Evolutionary conservation across 805 yeast genomes (phyloP).

Genomic region (Metschnikowia santaceciliae): DNA sequence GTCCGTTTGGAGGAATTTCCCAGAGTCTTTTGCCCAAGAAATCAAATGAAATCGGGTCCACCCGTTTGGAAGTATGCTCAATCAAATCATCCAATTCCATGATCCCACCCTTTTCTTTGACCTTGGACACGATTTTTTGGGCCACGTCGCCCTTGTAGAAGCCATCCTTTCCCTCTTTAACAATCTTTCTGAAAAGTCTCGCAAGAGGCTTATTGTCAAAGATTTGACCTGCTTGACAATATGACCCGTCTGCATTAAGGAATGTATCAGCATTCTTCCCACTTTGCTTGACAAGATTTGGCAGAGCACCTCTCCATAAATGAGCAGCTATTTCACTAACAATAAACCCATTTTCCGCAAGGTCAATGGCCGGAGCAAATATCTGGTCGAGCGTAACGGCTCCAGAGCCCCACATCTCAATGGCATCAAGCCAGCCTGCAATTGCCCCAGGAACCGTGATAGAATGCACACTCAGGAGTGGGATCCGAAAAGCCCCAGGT

Average conservation of each 20-base stretch:
- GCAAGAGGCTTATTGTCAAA: slow-evolving; percentile 54
- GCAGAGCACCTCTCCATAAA: slow-evolving; percentile 44
- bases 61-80: slow-evolving; percentile 55
- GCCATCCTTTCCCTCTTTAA: slow-evolving; percentile 55
- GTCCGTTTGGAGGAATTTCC: slow-evolving; percentile 86
- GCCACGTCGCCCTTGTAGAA: slow-evolving; percentile 74
- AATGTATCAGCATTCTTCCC: slow-evolving; percentile 21
- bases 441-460: slow-evolving; percentile 77
- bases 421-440: slow-evolving; percentile 75
- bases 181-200: slow-evolving; percentile 47
- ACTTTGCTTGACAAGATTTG: slow-evolving; percentile 36
- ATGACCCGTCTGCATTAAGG: slow-evolving; percentile 13
- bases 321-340: slow-evolving; percentile 56
- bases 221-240: slow-evolving; percentile 28
- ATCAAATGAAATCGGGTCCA: slow-evolving; percentile 58
- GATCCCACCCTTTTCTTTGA: slow-evolving; percentile 52
- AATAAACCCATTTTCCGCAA: slow-evolving; percentile 67
- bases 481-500: slow-evolving; percentile 37
- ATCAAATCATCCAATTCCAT: slow-evolving; percentile 53
- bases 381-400: slow-evolving; percentile 55
- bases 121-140: slow-evolving; percentile 53
- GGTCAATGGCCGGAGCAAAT: slow-evolving; percentile 59
- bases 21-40: slow-evolving; percentile 54
- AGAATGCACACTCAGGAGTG: slow-evolving; percentile 49
- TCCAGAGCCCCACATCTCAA: slow-evolving; percentile 70